phyloP scores from a whole-genome alignment of 495 filamentous ascomycete species.

The Cairneyella variabilis region DNA sequence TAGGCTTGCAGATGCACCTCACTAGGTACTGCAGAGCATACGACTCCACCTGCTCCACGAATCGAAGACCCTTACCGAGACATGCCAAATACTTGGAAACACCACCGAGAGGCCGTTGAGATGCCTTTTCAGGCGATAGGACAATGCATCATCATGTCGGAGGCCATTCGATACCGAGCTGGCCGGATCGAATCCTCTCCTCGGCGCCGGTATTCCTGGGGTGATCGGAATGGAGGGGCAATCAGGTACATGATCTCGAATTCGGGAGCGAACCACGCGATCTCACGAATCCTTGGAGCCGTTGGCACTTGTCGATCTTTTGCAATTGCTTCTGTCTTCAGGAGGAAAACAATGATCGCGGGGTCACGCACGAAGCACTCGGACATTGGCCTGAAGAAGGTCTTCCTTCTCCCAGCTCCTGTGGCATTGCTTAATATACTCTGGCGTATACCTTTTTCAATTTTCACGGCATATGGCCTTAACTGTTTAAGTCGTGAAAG shows the following conservation, averaged over 20 bases:
- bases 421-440: conserved; percentile 27
- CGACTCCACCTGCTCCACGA: conserved; percentile 5
- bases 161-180: no score
- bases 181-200: no score
- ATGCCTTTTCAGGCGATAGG: conserved; percentile 9
- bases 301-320: not conserved
- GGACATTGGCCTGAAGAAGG: not conserved
- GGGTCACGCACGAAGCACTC: not conserved
- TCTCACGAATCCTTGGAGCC: not conserved
- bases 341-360: conserved; percentile 8
- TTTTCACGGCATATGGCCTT: conserved; percentile 48
- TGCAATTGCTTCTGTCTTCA: not conserved
- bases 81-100: conserved; percentile 3
- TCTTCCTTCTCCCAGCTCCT: conserved; percentile 8
- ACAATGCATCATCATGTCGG: conserved; percentile 13
- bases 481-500: conserved; percentile 60
- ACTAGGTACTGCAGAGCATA: conserved; percentile 13
- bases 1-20: conserved; percentile 12
- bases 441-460: conserved; percentile 38
- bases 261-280: not conserved
- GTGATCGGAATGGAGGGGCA: not conserved
- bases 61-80: conserved; percentile 1
- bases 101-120: not conserved
- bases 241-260: conserved; percentile 1
- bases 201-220: not conserved